These are phyloP conservation scores for Kwoniella newhampshirensis DNA, from an alignment of 768 basidiomycete genomes.

Conservation along the genomic window DNA sequence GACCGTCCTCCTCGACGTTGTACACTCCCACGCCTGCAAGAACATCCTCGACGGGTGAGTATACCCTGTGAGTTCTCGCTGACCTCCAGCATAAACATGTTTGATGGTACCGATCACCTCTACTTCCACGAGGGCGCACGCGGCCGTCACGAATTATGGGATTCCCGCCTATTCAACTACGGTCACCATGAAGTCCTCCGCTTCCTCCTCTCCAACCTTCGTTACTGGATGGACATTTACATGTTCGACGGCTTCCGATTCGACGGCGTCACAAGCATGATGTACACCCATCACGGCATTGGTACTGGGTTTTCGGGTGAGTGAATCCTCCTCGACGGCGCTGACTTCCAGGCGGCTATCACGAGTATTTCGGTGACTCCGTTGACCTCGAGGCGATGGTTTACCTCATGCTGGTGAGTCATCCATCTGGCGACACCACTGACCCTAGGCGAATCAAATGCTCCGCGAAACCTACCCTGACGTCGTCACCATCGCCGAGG, in stretches of 20 bases:
- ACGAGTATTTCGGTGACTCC: conserved; percentile 88
- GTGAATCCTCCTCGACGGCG: background rate
- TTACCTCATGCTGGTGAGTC: conserved; percentile 91
- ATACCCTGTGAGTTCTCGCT: background rate
- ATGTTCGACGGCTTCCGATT: conserved; percentile 97
- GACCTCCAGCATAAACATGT: conserved; percentile 66
- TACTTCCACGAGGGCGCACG: conserved; percentile 94
- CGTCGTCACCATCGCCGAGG: conserved; percentile 90
- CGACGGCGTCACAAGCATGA: conserved; percentile 99
- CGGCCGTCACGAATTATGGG: conserved; percentile 95
- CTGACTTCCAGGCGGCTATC: conserved; percentile 64
- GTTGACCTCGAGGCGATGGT: conserved; percentile 87
- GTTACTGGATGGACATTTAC: conserved; percentile 94
- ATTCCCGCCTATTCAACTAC: conserved; percentile 94
- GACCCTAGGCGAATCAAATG: conserved; percentile 78
- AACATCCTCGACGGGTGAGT: conserved; percentile 84
- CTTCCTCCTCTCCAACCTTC: conserved; percentile 90
- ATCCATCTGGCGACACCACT: background rate
- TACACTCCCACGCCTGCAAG: conserved; percentile 98
- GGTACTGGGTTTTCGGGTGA: conserved; percentile 90
- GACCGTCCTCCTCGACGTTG: conserved; percentile 90
- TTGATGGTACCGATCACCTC: conserved; percentile 94
- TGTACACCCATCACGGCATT: conserved; percentile 97
- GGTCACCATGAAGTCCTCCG: conserved; percentile 88
- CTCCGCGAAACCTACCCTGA: conserved; percentile 77